phyloP scores from a whole-genome alignment of 2,329 filamentous ascomycete species.

The Saccharata proteae region DNA sequence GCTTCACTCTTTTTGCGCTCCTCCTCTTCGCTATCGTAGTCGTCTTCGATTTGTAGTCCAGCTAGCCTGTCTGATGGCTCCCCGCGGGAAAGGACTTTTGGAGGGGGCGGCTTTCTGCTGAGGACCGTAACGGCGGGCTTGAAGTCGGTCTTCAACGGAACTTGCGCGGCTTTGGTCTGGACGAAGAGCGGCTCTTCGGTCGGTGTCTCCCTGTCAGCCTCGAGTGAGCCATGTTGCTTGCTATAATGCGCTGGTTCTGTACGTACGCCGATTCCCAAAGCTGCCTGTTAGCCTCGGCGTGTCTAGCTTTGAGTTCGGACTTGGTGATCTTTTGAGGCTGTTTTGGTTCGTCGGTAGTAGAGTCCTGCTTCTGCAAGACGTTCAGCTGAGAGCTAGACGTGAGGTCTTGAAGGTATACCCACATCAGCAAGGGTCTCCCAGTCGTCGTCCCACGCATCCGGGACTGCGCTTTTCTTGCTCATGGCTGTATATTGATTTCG shows the following conservation, averaged over 20 bases:
- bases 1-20: constrained; percentile 48
- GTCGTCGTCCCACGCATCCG: constrained; percentile 76
- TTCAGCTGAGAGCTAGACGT: constrained; percentile 10
- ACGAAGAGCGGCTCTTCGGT: constrained; percentile 65
- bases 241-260: constrained; percentile 5
- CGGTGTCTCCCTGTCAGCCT: constrained; percentile 47
- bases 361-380: constrained; percentile 21
- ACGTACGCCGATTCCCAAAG: constrained; percentile 81
- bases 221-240: constrained; percentile 9
- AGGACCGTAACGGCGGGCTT: constrained; percentile 76
- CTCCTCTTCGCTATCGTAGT: constrained; percentile 57
- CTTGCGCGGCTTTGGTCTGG: constrained; percentile 48
- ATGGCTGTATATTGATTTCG: constrained; percentile 1
- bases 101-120: constrained; percentile 62
- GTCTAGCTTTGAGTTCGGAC: constrained; percentile 65
- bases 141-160: constrained; percentile 58
- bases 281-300: constrained; percentile 71
- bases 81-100: constrained; percentile 45
- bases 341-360: constrained; percentile 23
- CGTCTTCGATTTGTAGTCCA: no score
- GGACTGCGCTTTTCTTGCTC: constrained; percentile 1
- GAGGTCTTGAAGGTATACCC: no score
- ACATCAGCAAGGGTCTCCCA: constrained; percentile 75
- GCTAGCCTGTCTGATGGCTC: no score
- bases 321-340: constrained; percentile 48